These are phyloP conservation scores for Wallemia hederae DNA, from an alignment of 1,284 basidiomycete species.

Conservation along the genomic window DNA sequence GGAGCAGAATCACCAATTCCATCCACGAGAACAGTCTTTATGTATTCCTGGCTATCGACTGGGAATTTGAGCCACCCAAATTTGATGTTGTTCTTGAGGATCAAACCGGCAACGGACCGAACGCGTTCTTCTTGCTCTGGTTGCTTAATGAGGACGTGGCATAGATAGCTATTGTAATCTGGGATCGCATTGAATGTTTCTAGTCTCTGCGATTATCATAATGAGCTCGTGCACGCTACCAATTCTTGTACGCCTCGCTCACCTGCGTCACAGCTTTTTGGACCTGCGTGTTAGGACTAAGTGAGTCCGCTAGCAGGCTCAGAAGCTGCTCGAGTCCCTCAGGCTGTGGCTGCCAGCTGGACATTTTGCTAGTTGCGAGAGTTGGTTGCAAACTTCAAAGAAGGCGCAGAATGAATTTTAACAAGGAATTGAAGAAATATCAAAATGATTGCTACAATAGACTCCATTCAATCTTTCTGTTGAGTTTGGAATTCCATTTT, in stretches of 20 bases:
- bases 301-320: conserved; percentile 55
- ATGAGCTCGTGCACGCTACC: conserved; percentile 14
- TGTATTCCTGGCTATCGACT: conserved; percentile 40
- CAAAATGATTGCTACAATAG: background rate
- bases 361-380: conserved; percentile 19
- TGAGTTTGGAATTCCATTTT: background rate
- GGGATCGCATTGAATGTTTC: conserved; percentile 62
- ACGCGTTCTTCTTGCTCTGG: conserved; percentile 63
- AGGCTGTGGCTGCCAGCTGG: conserved; percentile 42
- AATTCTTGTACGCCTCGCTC: too few relatives aligned
- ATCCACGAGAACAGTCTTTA: conserved; percentile 48
- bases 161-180: conserved; percentile 88
- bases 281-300: conserved; percentile 29
- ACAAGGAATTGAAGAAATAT: background rate
- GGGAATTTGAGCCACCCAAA: conserved; percentile 16
- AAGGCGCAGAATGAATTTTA: background rate
- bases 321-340: conserved; percentile 54
- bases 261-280: conserved; percentile 49
- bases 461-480: background rate
- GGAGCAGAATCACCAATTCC: conserved; percentile 48
- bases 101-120: conserved; percentile 76
- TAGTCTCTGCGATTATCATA: conserved; percentile 36
- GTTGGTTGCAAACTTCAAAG: background rate
- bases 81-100: conserved; percentile 72
- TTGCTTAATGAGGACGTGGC: conserved; percentile 60